Evolutionary conservation across 2,329 filamentous ascomycete genomes (phyloP), one percentile per base, ranked within the genome.

Genomic region (Albifimbria verrucaria): DNA sequence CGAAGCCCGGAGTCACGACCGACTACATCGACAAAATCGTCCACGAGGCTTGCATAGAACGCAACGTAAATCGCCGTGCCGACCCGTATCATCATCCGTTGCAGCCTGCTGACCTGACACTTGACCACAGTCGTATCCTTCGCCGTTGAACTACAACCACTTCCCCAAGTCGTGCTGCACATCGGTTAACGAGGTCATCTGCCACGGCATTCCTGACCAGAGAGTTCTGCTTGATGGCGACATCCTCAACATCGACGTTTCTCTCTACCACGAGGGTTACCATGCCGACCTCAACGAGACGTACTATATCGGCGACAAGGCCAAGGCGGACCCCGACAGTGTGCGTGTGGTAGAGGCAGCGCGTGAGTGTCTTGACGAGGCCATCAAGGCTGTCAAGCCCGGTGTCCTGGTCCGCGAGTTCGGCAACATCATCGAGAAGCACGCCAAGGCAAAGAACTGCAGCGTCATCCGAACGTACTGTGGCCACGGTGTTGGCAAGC

Each of bases 101-200:
- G 17, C 15, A 22, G 23, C 18, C 20, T 17, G 10, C 18, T 3
- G 25, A 9, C n/a, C 47, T 49, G 25, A 49, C 7, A 24, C 17
- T 20, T 24, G 10, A 36, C 23, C 6, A 45, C 57, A 97, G 92
- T 89, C 92, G 10, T 97, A 97, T 69, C 93, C 93, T 0, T 97
- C 93, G 1, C 92, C 93, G 1, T 78, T 97, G 28, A 97, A 97
- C 76, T 97, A 97, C 75, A 89, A 90, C 77, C 80, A 92, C 72
- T 99, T 97, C 74, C 94, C 94, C 59, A 99, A 99, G 76, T 99
- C 94, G 0, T 90, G 97, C 57, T 99, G 94, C 74, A 97, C 93
- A 3, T 97, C 93, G 3, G 76, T 90, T 48, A 99, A 99, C 77
- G 94, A 99, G 74, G 89, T 96, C 59, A 97, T 99, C 70, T 99